Evolutionary conservation across 768 basidiomycete species (phyloP), one percentile per base, ranked within the genome.

Genomic region (Mycena rosella): DNA sequence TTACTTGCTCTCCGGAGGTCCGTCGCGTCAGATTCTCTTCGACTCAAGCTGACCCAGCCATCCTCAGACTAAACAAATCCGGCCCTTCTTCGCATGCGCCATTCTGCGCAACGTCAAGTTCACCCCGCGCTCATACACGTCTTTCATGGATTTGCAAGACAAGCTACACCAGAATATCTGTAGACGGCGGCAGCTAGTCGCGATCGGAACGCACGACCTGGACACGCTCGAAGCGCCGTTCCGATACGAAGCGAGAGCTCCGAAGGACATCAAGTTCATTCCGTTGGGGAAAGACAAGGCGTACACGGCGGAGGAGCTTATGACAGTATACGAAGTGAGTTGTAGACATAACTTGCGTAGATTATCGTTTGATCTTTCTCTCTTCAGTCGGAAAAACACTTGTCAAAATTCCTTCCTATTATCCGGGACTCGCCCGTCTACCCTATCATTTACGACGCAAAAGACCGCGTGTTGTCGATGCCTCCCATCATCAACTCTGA

Each of bases 111-210:
- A 96, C 74, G 81, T 98, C 75, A 90, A 89, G 72, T 96, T 99
- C 82, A 95, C 94, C 30, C 89, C 89, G 47, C 85, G 87, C 57
- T 96, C 94, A 42, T 99, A 99, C 77, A 93, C 92, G 27, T 96
- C 95, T 68, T 99, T 99, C 88, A 97, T 99, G 73, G 98, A 99
- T 76, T 83, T 99, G n/a, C 98, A 99, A 81, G 98, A 99, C 77
- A 99, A 99, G 80, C 85, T 99, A 55, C 98, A 99, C 77, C 93
- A 96, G 75, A 99, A 99, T 79, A 88, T 99, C 36, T 96, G 95
- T 75, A 86, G 98, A 63, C 85, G 92, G 70, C 85, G 98, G 63
- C 94, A 93, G 75, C 88, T 99, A 48, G 98, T 97, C 52, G 89
- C 98, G 22, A 98, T 99, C 71, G 98, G 98, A 63, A 99, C 98